Conservation (phyloP, 352 stramenopile genomes). For the Phytophthora sp. region DNA sequence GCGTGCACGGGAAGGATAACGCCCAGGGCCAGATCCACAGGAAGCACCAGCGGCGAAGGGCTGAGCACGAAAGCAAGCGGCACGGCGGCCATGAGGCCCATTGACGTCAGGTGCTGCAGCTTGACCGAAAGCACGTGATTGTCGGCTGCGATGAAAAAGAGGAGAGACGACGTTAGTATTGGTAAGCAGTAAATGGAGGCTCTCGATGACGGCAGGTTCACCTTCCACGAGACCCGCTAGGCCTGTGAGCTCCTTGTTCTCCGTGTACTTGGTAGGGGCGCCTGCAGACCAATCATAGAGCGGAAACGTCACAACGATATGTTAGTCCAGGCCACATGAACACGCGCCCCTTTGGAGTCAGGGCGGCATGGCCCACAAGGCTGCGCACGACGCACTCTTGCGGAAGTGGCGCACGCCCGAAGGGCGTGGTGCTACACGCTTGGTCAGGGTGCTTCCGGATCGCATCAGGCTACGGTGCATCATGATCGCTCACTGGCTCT, state of each 20-base stretch:
- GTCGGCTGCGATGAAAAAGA: slow-evolving; percentile 52
- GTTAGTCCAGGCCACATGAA: slow-evolving; percentile 11
- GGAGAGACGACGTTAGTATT: background rate
- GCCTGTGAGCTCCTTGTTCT: slow-evolving; percentile 81
- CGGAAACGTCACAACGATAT: slow-evolving; percentile 3
- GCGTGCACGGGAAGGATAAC: slow-evolving; percentile 89
- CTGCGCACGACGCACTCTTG: slow-evolving; percentile 55
- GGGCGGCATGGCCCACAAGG: background rate
- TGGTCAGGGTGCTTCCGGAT: slow-evolving; percentile 42
- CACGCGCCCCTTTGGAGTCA: slow-evolving; percentile 5
- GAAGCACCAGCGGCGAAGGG: slow-evolving; percentile 70
- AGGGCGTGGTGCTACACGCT: slow-evolving; percentile 33
- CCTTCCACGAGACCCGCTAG: slow-evolving; percentile 75
- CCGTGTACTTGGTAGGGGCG: slow-evolving; percentile 68
- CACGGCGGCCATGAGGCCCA: slow-evolving; percentile 62
- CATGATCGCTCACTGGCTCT: slow-evolving; percentile 29
- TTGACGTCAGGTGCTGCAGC: slow-evolving; percentile 66
- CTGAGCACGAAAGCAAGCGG: slow-evolving; percentile 79
- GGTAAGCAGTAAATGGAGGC: background rate
- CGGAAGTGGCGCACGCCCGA: slow-evolving; percentile 72
- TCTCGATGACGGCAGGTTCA: slow-evolving; percentile 30
- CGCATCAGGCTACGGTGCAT: slow-evolving; percentile 61
- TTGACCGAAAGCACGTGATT: slow-evolving; percentile 73
- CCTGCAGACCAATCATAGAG: slow-evolving; percentile 34
- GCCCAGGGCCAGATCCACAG: slow-evolving; percentile 82